These are phyloP conservation scores for Telfairia occidentalis DNA, from an alignment of 331 rosid species.

Conservation along the genomic window DNA sequence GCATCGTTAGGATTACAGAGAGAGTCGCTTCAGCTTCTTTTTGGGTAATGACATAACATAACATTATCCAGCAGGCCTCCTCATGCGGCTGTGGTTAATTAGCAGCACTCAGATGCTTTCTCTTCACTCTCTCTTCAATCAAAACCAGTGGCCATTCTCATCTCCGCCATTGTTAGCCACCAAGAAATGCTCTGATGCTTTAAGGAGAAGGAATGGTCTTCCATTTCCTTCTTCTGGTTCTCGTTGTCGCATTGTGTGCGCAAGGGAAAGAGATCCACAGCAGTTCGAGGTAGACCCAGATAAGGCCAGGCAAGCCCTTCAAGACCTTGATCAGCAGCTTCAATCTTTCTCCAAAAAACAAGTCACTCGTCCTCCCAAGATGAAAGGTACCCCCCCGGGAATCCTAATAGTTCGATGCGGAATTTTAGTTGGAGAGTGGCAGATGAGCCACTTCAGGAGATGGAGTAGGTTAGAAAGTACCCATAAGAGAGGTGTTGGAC, in stretches of 20 bases:
- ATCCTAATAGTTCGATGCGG: background rate
- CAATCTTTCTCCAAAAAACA: constrained; percentile 45
- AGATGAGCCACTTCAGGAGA: no score
- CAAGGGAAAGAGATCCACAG: constrained; percentile 43
- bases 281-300: constrained; percentile 69
- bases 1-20: background rate
- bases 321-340: constrained; percentile 63
- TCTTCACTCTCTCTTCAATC: constrained; percentile 23
- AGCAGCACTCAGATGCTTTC: constrained; percentile 27
- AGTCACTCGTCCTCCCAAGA: constrained; percentile 35
- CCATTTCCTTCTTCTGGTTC: constrained; percentile 8
- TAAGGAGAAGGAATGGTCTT: constrained; percentile 12
- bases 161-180: constrained; percentile 7
- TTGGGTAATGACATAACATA: background rate
- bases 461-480: no score
- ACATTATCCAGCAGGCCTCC: background rate
- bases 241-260: constrained; percentile 16
- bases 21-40: background rate
- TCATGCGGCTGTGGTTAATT: background rate
- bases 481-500: no score
- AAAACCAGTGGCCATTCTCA: constrained; percentile 18
- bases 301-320: constrained; percentile 76
- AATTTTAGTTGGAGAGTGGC: no score
- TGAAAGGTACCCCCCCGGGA: constrained; percentile 24
- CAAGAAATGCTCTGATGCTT: constrained; percentile 11